Conservation (phyloP, 257 asterid species). For the Primulina tabacum region DNA sequence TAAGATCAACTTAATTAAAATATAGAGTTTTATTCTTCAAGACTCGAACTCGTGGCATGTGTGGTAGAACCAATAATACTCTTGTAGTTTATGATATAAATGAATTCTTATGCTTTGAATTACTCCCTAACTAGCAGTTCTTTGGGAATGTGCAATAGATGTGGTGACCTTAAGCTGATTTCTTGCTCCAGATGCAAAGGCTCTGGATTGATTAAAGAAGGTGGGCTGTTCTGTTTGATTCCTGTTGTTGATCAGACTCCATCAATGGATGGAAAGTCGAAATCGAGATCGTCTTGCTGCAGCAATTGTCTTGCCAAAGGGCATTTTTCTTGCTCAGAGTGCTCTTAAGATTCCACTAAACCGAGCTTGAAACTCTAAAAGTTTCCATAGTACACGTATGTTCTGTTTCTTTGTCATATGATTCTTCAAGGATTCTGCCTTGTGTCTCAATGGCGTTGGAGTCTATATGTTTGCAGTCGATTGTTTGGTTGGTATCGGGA, state of each 20-base stretch:
- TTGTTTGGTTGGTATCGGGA: background rate
- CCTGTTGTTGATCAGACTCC: conserved; percentile 34
- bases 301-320: conserved; percentile 57
- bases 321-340: conserved; percentile 61
- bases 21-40: background rate
- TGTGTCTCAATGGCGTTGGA: background rate
- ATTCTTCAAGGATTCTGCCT: background rate
- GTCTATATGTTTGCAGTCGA: background rate
- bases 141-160: conserved; percentile 78
- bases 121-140: conserved; percentile 43
- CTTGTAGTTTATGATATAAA: background rate
- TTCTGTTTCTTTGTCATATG: background rate
- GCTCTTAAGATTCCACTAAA: conserved; percentile 33
- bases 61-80: background rate
- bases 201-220: conserved; percentile 51
- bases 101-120: background rate
- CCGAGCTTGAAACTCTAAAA: conserved; percentile 14
- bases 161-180: conserved; percentile 75
- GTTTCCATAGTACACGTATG: background rate
- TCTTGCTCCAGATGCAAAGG: conserved; percentile 80
- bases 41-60: background rate
- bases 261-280: conserved; percentile 26
- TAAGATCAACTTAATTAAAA: background rate
- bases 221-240: conserved; percentile 45
- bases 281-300: conserved; percentile 36